These are phyloP conservation scores for Fraxinus cuspidata DNA, from an alignment of 257 asterid genomes.

Conservation along the genomic window DNA sequence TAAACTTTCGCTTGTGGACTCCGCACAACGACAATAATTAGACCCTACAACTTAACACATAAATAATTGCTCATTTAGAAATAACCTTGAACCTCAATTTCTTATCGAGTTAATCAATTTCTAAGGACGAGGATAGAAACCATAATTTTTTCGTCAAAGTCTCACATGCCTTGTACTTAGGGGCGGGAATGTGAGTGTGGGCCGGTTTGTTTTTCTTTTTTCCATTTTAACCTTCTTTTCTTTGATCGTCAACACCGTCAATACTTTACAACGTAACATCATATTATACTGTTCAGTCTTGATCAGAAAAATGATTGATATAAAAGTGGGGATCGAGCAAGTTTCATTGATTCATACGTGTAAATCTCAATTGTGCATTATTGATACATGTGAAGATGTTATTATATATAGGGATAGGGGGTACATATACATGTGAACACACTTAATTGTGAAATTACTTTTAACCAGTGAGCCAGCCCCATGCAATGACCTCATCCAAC, in stretches of 20 bases:
- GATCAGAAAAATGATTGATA: not conserved
- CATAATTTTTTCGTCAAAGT: not conserved
- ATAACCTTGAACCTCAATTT: not conserved
- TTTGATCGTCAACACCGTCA: too few species aligned
- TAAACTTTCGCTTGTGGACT: too few species aligned
- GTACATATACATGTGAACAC: constrained; percentile 11
- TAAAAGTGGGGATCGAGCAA: not conserved
- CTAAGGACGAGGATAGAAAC: too few species aligned
- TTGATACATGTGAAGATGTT: constrained; percentile 34
- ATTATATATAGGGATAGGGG: too few species aligned
- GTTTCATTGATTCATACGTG: constrained; percentile 4
- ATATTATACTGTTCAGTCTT: not conserved
- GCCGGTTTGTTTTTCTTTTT: too few species aligned
- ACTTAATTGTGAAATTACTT: constrained; percentile 27
- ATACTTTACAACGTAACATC: too few species aligned
- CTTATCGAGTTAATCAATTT: not conserved
- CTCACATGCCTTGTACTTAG: not conserved
- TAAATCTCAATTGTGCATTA: constrained; percentile 40
- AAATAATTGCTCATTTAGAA: not conserved
- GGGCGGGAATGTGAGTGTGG: too few species aligned
- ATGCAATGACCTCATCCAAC: too few species aligned
- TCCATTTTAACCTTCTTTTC: too few species aligned
- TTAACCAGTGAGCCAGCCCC: too few species aligned
- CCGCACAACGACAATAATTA: too few species aligned
- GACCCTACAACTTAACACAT: too few species aligned